phyloP scores from a whole-genome alignment of 495 filamentous ascomycete genomes.

The Daldinia vernicosa region DNA sequence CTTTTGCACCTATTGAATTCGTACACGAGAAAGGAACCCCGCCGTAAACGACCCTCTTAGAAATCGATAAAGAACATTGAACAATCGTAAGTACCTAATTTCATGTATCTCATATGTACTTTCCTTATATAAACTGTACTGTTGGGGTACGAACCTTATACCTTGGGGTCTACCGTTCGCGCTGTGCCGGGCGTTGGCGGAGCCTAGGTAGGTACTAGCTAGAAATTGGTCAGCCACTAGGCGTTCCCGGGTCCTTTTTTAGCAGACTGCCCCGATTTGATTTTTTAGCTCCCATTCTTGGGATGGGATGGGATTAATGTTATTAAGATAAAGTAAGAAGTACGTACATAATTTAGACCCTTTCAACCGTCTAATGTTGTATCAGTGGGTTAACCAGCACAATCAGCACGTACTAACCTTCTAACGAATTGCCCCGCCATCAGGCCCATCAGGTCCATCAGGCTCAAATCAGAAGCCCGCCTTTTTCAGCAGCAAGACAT shows the following conservation, averaged over 20 bases:
- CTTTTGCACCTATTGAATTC: constrained; percentile 39
- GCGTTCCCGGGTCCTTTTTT: constrained; percentile 39
- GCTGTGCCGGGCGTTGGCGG: constrained; percentile 32
- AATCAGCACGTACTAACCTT: not conserved
- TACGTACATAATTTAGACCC: not conserved
- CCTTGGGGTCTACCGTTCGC: not conserved
- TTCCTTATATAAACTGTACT: not conserved
- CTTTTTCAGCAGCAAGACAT: constrained; percentile 40
- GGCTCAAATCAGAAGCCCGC: constrained; percentile 39
- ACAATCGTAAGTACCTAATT: not conserved
- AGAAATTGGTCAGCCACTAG: constrained; percentile 36
- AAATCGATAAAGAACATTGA: not conserved
- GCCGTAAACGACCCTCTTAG: constrained; percentile 29
- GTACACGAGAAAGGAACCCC: constrained; percentile 41
- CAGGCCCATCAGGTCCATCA: constrained; percentile 18
- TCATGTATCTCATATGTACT: not conserved
- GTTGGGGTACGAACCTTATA: not conserved
- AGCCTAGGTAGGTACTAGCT: constrained; percentile 24
- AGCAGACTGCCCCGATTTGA: constrained; percentile 40
- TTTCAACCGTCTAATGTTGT: not conserved
- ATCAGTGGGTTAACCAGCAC: not conserved
- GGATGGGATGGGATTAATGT: constrained; percentile 16
- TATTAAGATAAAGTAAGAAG: no score
- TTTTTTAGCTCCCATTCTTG: constrained; percentile 38
- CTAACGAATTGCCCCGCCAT: constrained; percentile 15